Evolutionary conservation across 108 stramenopile genomes (phyloP).

Genomic region (Phaeodactylum tricornutum): DNA sequence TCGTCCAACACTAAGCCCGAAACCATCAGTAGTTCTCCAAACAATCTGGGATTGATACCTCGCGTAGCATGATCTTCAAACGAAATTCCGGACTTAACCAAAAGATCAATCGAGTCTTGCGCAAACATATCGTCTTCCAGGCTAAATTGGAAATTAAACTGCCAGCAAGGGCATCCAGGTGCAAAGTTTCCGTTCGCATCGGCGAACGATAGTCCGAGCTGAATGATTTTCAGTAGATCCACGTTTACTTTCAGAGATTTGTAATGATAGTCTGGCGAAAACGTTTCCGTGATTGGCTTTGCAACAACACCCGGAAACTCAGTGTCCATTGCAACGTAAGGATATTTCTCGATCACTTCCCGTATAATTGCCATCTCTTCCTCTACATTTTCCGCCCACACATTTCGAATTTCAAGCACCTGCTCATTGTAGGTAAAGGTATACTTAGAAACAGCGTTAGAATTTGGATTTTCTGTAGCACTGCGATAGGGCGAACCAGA

Average conservation of each 20-base stretch:
- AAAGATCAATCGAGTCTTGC: conserved; percentile 95
- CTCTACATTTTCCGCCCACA: conserved; percentile 88
- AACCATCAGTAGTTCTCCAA: conserved; percentile 97
- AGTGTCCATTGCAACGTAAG: conserved; percentile 98
- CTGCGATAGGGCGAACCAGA: no score
- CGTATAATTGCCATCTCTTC: conserved; percentile 93
- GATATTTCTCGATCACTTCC: conserved; percentile 87
- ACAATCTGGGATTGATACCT: conserved; percentile 90
- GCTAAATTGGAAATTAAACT: conserved; percentile 97
- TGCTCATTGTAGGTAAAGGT: conserved; percentile 47
- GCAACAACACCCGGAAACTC: conserved; percentile 99
- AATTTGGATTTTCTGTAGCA: conserved; percentile 8
- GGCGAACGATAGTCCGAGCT: conserved; percentile 91
- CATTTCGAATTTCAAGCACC: conserved; percentile 82
- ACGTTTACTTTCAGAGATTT: conserved; percentile 97
- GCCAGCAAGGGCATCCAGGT: conserved; percentile 94
- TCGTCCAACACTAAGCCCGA: conserved; percentile 93
- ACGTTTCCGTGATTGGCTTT: conserved; percentile 89
- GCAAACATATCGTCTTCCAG: conserved; percentile 97
- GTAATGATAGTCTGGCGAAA: conserved; percentile 93
- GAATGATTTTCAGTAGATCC: conserved; percentile 96
- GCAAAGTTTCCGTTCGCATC: conserved; percentile 90
- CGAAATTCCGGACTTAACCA: conserved; percentile 90
- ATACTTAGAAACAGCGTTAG: conserved; percentile 36
- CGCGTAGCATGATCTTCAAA: conserved; percentile 86